Evolutionary conservation across 2,329 filamentous ascomycete genomes (phyloP).

Genomic region (Talaromyces albobiverticillius): DNA sequence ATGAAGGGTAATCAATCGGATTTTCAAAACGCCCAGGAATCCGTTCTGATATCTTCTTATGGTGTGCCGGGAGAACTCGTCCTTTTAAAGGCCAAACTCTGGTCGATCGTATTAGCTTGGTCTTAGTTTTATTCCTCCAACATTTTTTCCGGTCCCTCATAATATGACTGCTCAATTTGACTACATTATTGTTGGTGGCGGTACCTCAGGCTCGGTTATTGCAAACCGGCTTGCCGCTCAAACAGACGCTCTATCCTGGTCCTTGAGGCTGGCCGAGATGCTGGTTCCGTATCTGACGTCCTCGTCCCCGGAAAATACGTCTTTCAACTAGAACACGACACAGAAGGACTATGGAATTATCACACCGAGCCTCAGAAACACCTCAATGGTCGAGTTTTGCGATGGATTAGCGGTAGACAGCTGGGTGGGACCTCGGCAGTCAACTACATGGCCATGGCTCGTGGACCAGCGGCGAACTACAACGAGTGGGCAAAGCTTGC

Average conservation of each 20-base stretch:
- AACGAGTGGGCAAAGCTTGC: neutral
- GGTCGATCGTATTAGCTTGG: too few relatives aligned
- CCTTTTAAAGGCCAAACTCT: too few relatives aligned
- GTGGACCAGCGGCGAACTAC: neutral
- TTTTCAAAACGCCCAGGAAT: too few relatives aligned
- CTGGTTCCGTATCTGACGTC: too few relatives aligned
- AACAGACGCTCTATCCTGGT: neutral
- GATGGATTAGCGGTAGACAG: neutral
- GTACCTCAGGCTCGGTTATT: constrained; percentile 21
- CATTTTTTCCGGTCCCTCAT: too few relatives aligned
- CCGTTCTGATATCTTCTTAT: too few relatives aligned
- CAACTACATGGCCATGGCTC: neutral
- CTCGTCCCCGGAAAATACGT: too few relatives aligned
- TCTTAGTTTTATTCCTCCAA: too few relatives aligned
- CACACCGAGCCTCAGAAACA: neutral
- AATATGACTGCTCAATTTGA: constrained; percentile 14
- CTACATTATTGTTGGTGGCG: constrained; percentile 23
- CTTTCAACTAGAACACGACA: neutral
- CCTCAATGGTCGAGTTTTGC: neutral
- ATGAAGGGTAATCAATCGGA: too few relatives aligned
- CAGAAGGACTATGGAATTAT: neutral
- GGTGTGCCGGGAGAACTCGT: too few relatives aligned
- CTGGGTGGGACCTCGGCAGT: constrained; percentile 1
- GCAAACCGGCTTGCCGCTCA: constrained; percentile 22
- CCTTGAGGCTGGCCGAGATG: constrained; percentile 4